Evolutionary conservation across 2,329 filamentous ascomycete genomes (phyloP), one percentile per base, ranked within the genome.

Genomic region (Eurotiales sp.): DNA sequence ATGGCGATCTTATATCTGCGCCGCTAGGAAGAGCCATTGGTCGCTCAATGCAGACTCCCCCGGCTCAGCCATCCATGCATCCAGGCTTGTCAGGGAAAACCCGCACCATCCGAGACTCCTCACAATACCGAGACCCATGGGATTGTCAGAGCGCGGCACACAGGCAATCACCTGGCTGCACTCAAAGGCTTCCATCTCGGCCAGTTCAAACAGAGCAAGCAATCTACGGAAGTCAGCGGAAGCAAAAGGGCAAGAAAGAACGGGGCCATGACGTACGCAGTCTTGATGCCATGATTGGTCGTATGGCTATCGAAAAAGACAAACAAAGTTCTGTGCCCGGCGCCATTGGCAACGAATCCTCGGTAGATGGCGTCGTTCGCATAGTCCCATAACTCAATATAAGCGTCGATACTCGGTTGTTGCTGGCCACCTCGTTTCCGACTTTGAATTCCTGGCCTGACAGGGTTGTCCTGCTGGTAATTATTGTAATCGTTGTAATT

Each of bases 31-130:
- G 53, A 96, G 70, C 91, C 91, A 96, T 62, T 78, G 78, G 47
- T 84, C 74, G 72, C 90, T 95, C 46, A 87, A 83, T 48, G 85
- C 79, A 56, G n/a, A 87, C 82, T 42, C 72, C 72, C 43, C 68
- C 67, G 34, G 77, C 76, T 41, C 77, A 73, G 52, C 32, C 41
- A 54, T 80, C 86, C 90, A 96, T 60, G 83, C 80, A 59, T 90
- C 85, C 39, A 96, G 77, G 21, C 88, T 92, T 45, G 83, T 84
- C 59, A 92, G 80, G 65, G 88, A 87, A 65, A 96, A 96, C 50
- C 91, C 91, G 58, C 95, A 91, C 91, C 91, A 96, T 67, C 90
- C 88, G 46, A 96, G 80, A 63, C 90, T 91, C 69, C 87, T 89
- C 63, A 87, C 76, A 53, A 84, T 77, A 59, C 85, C 82, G 52